These are phyloP conservation scores for Azolla pinnata DNA, from an alignment of 75 land plant species.

Conservation along the genomic window DNA sequence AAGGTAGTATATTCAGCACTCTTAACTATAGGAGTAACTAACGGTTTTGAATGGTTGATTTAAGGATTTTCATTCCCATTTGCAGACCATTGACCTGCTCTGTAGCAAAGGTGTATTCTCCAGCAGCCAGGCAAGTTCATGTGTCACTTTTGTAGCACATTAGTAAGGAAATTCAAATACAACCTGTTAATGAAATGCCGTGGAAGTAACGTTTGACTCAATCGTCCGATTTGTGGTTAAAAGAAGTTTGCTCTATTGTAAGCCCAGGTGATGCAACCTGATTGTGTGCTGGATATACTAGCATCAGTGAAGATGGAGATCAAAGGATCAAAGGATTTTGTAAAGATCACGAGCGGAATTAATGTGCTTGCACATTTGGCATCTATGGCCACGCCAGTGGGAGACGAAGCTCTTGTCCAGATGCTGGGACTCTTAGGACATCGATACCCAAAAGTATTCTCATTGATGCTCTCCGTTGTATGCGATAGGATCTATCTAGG, in stretches of 20 bases:
- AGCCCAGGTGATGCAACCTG: not conserved
- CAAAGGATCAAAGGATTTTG: constrained; percentile 70
- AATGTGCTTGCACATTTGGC: constrained; percentile 71
- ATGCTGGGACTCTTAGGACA: constrained; percentile 64
- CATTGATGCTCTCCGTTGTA: constrained; percentile 1
- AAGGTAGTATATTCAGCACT: constrained; percentile 47
- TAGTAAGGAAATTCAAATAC: no score
- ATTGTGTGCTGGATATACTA: constrained; percentile 45
- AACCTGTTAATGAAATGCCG: no score
- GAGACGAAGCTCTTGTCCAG: constrained; percentile 42
- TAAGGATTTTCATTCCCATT: constrained; percentile 9
- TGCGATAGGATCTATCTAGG: not conserved
- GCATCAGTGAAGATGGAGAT: constrained; percentile 52
- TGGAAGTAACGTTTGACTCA: not conserved
- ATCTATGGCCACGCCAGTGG: constrained; percentile 32
- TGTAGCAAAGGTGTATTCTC: constrained; percentile 62
- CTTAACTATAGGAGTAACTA: not conserved
- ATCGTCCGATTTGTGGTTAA: not conserved
- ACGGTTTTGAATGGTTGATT: not conserved
- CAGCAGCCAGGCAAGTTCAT: constrained; percentile 58
- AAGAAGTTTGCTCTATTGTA: not conserved
- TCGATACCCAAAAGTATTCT: constrained; percentile 76
- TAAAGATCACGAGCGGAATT: constrained; percentile 67
- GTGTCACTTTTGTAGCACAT: no score
- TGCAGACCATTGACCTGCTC: constrained; percentile 84